Percentiles rank a stretch among this genome's conserved stretches.
These are phyloP conservation scores for Gaultheria prostrata DNA, from an alignment of 148 eudicot genomes.

Conservation along the genomic window DNA sequence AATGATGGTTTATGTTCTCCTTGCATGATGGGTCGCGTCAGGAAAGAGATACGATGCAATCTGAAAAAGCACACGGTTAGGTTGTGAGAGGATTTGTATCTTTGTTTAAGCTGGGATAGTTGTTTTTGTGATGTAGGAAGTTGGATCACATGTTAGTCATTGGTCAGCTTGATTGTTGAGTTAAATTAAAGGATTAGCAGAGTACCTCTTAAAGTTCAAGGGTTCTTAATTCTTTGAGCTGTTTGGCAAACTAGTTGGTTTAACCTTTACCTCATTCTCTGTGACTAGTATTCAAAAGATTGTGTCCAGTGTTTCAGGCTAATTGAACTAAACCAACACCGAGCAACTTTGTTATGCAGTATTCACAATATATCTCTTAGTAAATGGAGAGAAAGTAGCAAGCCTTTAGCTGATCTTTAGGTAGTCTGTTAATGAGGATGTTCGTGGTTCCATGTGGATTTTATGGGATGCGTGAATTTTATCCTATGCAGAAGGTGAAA, in stretches of 20 bases:
- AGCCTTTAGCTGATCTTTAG: not conserved
- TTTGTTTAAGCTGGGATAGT: not conserved
- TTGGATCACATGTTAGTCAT: not conserved
- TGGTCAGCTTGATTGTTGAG: not conserved
- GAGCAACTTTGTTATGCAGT: not conserved
- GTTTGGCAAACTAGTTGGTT: not conserved
- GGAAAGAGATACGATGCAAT: not conserved
- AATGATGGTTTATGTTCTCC: not conserved
- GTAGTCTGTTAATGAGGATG: not conserved
- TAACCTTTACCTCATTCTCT: not conserved
- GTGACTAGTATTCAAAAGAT: not conserved
- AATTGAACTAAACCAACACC: not conserved
- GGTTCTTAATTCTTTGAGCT: not conserved
- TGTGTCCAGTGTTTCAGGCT: not conserved
- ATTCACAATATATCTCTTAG: not conserved
- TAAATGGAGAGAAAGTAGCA: not conserved
- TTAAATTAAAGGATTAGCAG: not conserved
- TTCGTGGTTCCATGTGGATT: slow-evolving; percentile 6
- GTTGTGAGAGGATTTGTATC: not conserved
- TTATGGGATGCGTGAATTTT: not conserved
- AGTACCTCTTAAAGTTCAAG: not conserved
- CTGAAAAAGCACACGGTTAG: slow-evolving; percentile 4
- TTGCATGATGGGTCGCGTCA: not conserved
- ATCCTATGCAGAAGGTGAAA: not conserved
- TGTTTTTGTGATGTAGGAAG: not conserved